Percentiles rank a stretch among this genome's conserved stretches.
Evolutionary conservation across 352 stramenopile genomes (phyloP).

Genomic region (Thraustochytrium sp.): DNA sequence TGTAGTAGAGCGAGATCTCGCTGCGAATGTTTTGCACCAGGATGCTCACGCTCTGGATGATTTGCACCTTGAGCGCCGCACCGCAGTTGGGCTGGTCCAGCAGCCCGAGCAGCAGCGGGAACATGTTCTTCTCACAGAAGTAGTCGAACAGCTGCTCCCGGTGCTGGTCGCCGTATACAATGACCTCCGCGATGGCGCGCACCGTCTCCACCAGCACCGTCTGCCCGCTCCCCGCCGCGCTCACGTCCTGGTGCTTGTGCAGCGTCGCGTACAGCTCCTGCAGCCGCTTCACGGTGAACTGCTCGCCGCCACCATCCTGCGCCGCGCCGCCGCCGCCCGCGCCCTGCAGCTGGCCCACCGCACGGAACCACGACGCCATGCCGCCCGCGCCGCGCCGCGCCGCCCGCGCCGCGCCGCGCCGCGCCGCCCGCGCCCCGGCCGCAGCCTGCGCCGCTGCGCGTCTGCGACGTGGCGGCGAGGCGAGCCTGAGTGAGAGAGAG

Average conservation of each 20-base stretch:
- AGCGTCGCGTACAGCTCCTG: slow-evolving; percentile 36
- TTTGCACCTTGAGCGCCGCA: slow-evolving; percentile 47
- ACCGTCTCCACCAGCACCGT: slow-evolving; percentile 42
- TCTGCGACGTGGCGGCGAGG: no score
- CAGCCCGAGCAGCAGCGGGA: slow-evolving; percentile 32
- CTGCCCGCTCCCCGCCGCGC: not conserved
- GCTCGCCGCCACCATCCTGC: not conserved
- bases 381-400: no score
- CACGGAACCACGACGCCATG: not conserved
- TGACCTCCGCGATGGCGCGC: slow-evolving; percentile 41
- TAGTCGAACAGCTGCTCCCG: slow-evolving; percentile 50
- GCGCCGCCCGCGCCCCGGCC: no score
- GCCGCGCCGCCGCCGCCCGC: not conserved
- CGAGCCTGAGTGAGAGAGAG: no score
- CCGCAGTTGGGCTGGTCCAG: slow-evolving; percentile 41
- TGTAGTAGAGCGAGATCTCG: slow-evolving; percentile 45
- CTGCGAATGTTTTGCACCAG: slow-evolving; percentile 50
- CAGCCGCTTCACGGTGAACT: slow-evolving; percentile 5
- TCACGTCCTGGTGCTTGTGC: slow-evolving; percentile 27
- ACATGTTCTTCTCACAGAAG: slow-evolving; percentile 50
- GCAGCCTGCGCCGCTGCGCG: no score
- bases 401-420: no score
- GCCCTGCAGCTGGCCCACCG: not conserved
- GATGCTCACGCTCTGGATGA: slow-evolving; percentile 53
- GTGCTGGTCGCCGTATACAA: slow-evolving; percentile 50